Evolutionary conservation across 2,329 filamentous ascomycete genomes (phyloP).

Genomic region (Xylaria sp.): DNA sequence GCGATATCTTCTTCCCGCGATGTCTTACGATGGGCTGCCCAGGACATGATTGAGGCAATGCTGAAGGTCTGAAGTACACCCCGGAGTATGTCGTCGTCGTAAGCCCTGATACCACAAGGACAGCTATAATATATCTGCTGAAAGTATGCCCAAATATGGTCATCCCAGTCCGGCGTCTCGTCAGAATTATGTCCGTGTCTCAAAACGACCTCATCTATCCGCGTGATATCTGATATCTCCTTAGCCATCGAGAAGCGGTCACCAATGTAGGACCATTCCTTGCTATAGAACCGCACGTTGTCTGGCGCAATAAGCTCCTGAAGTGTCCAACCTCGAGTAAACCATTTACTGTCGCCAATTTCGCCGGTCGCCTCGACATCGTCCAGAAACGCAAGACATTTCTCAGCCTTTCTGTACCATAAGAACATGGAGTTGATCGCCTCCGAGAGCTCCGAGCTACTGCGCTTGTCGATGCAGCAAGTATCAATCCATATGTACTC

Average conservation of each 20-base stretch:
- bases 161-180: not conserved
- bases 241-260: conserved; percentile 9
- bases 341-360: conserved; percentile 7
- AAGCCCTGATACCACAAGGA: not conserved
- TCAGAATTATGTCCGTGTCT: conserved; percentile 3
- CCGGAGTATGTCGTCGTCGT: not conserved
- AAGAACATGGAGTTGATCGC: conserved; percentile 20
- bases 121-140: not conserved
- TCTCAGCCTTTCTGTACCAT: conserved; percentile 11
- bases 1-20: conserved; percentile 18
- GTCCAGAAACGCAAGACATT: conserved; percentile 10
- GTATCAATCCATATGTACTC: conserved; percentile 17
- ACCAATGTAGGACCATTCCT: conserved; percentile 3
- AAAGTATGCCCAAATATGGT: not conserved
- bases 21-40: conserved; percentile 11
- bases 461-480: conserved; percentile 22
- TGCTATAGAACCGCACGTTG: conserved; percentile 18
- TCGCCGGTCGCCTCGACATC: not conserved
- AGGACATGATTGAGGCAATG: conserved; percentile 13
- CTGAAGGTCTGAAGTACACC: not conserved
- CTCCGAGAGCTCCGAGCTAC: conserved; percentile 16
- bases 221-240: not conserved
- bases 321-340: conserved; percentile 17
- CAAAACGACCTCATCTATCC: not conserved
- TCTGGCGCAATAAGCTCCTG: conserved; percentile 22